Conservation (phyloP, 2,329 filamentous ascomycete genomes). For the Rutstroemia sp. region DNA sequence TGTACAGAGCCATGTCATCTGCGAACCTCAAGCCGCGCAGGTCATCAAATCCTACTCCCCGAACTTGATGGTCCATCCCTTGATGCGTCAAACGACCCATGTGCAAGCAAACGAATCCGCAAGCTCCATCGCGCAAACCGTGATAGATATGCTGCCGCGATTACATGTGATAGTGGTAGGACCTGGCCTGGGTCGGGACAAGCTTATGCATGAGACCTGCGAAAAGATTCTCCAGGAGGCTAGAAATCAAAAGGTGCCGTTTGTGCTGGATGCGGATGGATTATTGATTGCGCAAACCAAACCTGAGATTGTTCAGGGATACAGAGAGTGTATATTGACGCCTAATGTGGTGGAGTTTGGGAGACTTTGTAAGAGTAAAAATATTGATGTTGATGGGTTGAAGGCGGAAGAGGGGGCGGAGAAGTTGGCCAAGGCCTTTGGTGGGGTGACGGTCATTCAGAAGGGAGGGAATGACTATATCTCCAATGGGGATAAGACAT, state of each 20-base stretch:
- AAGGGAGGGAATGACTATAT: constrained; percentile 82
- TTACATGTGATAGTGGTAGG: constrained; percentile 91
- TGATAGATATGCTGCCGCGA: constrained; percentile 75
- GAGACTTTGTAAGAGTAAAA: constrained; percentile 68
- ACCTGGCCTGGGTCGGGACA: constrained; percentile 83
- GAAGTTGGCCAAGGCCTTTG: constrained; percentile 65
- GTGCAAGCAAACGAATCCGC: constrained; percentile 47
- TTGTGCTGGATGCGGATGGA: constrained; percentile 90
- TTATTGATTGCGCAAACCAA: constrained; percentile 68
- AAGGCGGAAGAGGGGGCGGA: constrained; percentile 43
- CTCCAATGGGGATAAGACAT: constrained; percentile 68
- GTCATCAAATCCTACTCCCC: constrained; percentile 98
- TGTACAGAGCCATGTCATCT: constrained; percentile 80
- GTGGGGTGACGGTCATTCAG: constrained; percentile 84
- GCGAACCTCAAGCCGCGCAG: constrained; percentile 75
- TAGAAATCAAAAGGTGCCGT: constrained; percentile 60
- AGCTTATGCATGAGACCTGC: constrained; percentile 82
- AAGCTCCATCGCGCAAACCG: constrained; percentile 52
- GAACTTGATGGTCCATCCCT: constrained; percentile 95
- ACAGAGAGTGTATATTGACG: constrained; percentile 77
- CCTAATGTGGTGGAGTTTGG: constrained; percentile 94
- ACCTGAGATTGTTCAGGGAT: constrained; percentile 73
- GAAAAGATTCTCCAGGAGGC: constrained; percentile 73
- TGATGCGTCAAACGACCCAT: constrained; percentile 71
- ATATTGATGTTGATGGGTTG: constrained; percentile 47